Evolutionary conservation across 106 monocot genomes (phyloP).

Genomic region (Dioscorea alata): DNA sequence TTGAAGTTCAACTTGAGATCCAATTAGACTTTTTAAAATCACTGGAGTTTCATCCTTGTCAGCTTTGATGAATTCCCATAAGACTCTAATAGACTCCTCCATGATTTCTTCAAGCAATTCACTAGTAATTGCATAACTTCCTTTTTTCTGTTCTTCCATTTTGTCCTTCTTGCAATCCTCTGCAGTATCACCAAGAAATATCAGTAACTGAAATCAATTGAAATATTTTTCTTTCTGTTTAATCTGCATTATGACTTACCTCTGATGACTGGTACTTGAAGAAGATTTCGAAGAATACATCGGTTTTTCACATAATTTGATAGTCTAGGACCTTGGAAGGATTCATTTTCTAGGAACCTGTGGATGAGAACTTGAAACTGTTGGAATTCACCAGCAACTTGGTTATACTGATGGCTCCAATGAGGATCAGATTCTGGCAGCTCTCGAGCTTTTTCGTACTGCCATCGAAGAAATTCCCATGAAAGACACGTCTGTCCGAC

Average conservation of each 20-base stretch:
- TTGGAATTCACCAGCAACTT: slow-evolving; percentile 79
- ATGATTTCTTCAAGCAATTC: slow-evolving; percentile 63
- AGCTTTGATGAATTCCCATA: slow-evolving; percentile 82
- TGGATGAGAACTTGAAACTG: slow-evolving; percentile 69
- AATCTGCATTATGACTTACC: slow-evolving; percentile 20
- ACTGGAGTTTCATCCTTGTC: slow-evolving; percentile 59
- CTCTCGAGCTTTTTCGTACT: slow-evolving; percentile 60
- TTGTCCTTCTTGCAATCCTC: slow-evolving; percentile 67
- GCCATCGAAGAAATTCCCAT: slow-evolving; percentile 93
- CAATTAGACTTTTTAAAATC: slow-evolving; percentile 49
- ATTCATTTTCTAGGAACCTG: slow-evolving; percentile 75
- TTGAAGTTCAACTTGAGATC: slow-evolving; percentile 50
- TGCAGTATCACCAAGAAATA: slow-evolving; percentile 17
- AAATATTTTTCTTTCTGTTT: too few relatives aligned
- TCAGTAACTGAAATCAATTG: too few relatives aligned
- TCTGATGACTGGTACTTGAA: slow-evolving; percentile 83
- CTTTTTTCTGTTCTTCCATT: slow-evolving; percentile 29
- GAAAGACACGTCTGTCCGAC: slow-evolving; percentile 89
- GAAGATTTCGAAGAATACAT: slow-evolving; percentile 51
- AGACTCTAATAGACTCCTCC: slow-evolving; percentile 53
- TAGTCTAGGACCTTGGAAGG: slow-evolving; percentile 70
- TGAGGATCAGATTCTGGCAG: slow-evolving; percentile 43
- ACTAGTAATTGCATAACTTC: slow-evolving; percentile 20
- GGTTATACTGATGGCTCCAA: slow-evolving; percentile 42
- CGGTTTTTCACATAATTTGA: slow-evolving; percentile 64